A percentile compares a stretch with the other conserved stretches of the same genome.
phyloP scores from a whole-genome alignment of 306 rosid genomes.

The Clitoria ternatea region DNA sequence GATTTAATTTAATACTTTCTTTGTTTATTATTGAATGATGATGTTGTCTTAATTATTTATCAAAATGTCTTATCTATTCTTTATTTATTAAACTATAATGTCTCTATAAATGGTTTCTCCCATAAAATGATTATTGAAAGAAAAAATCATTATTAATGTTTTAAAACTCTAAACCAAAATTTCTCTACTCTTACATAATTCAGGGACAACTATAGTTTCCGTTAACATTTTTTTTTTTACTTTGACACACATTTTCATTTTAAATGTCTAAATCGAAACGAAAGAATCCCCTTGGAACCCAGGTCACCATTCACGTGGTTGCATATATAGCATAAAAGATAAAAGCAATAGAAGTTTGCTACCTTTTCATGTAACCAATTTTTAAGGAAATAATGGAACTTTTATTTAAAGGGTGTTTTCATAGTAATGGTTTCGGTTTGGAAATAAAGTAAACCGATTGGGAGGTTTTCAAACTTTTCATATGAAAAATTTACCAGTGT shows the following conservation, averaged over 20 bases:
- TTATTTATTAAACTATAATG: no score
- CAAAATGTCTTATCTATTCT: no score
- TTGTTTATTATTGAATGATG: no score
- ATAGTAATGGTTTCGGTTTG: not conserved
- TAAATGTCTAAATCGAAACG: not conserved
- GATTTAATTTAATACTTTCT: no score
- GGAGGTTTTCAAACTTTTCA: not conserved
- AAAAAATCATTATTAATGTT: no score
- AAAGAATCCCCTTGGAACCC: not conserved
- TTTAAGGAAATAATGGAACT: no score
- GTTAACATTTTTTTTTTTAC: not conserved
- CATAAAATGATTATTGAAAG: no score
- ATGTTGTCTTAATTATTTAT: no score
- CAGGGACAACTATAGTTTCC: no score
- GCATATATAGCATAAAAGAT: not conserved
- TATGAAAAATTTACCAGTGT: not conserved
- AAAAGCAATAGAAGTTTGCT: not conserved
- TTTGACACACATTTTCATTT: not conserved
- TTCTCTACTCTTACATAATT: no score
- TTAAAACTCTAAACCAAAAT: no score
- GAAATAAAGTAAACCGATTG: not conserved
- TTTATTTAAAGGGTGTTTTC: not conserved
- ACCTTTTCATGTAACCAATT: not conserved
- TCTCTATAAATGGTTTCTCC: no score
- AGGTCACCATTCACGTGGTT: not conserved